Base-by-base conservation (phyloP, 352 stramenopile species). In the Plasmopara viticola region DNA sequence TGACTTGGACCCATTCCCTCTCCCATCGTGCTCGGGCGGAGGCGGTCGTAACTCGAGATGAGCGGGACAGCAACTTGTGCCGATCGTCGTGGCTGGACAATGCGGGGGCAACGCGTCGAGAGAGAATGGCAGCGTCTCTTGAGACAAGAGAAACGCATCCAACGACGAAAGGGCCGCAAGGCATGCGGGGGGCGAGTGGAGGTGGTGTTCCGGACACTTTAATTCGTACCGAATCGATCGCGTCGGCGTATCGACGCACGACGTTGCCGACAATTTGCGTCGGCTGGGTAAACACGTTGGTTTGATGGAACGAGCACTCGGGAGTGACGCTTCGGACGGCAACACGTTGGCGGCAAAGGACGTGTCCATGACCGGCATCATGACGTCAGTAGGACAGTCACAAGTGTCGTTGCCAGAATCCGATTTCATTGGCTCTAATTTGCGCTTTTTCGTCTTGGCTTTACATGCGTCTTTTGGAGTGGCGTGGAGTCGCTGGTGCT, bases 401-500 rank as follows among this genome's bases (percentile, higher is more conserved):
- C 64, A 68, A 34, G 46, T 62, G 17, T 57, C 39, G 25, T 62
- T 38, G 17, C 49, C 44, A 12, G 59, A 58, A 33, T 68, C 47
- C 17, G 33, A 40, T 18, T 41, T 55, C 37, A 35, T 62, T 6
- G 51, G 5, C 9, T 34, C 17, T 0, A 70, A 50, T 18, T 64
- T 70, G 41, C 62, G 65, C 39, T 72, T 74, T 51, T 78, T 74
- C 40, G 54, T 60, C 44, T 55, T 67, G 17, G 14, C 5, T 40
- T 56, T 70, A 14, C 50, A 53, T 7, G 18, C 48, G 14, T 58
- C 40, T 2, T 44, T n/a, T 33, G 63, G 48, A 33, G 68, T 51
- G 20, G 78, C 64, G 38, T 87, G 75, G 46, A 81, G 65, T 18
- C 62, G 61, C 61, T 79, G 68, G 59, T 90, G 80, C 62, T 90